These are phyloP conservation scores for Plasmodium gaboni DNA, from an alignment of 169 alveolate species.

Conservation along the genomic window DNA sequence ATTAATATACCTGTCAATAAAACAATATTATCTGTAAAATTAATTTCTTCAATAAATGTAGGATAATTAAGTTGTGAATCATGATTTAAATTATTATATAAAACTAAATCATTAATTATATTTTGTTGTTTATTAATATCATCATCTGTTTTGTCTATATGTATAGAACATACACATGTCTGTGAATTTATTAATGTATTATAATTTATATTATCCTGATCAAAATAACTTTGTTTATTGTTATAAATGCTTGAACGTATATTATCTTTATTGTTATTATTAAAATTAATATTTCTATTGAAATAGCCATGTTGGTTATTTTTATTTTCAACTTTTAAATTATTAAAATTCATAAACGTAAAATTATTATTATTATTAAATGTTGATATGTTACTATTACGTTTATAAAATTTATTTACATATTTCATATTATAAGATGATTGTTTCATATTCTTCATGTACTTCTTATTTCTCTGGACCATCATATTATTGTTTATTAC, in stretches of 20 bases:
- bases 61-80: slow-evolving; percentile 5
- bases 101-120: background rate
- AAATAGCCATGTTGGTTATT: slow-evolving; percentile 6
- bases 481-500: slow-evolving; percentile 17
- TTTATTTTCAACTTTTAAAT: slow-evolving; percentile 37
- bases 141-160: slow-evolving; percentile 72
- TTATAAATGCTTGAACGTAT: slow-evolving; percentile 3
- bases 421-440: slow-evolving; percentile 49
- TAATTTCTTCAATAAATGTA: slow-evolving; percentile 45
- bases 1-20: slow-evolving; percentile 53
- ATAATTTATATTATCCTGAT: slow-evolving; percentile 64
- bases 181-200: slow-evolving; percentile 55
- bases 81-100: background rate
- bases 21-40: slow-evolving; percentile 50
- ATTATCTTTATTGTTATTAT: slow-evolving; percentile 24
- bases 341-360: slow-evolving; percentile 11
- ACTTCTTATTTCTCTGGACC: slow-evolving; percentile 47
- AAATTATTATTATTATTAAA: slow-evolving; percentile 19
- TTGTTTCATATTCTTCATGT: slow-evolving; percentile 39
- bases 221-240: slow-evolving; percentile 49
- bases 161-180: slow-evolving; percentile 62
- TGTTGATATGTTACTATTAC: slow-evolving; percentile 22
- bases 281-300: slow-evolving; percentile 5
- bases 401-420: slow-evolving; percentile 44
- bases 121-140: slow-evolving; percentile 52